These are phyloP conservation scores for Rhodotorula graminis DNA, from an alignment of 768 basidiomycete species.

Conservation along the genomic window DNA sequence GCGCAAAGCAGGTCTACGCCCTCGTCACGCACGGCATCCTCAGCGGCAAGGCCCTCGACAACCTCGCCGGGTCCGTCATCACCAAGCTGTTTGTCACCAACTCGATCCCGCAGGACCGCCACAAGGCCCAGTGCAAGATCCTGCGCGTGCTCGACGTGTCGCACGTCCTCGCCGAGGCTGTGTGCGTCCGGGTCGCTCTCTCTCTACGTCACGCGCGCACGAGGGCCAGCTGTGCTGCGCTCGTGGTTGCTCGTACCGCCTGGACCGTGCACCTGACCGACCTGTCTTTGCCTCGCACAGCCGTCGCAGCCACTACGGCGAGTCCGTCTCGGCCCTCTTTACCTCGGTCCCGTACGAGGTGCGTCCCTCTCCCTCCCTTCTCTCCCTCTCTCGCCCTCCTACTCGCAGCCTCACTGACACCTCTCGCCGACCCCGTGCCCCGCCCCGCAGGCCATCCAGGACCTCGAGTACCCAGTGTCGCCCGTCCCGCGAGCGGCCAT, in stretches of 20 bases:
- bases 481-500: background rate
- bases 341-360: constrained; percentile 26
- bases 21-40: constrained; percentile 92
- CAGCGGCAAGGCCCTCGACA: constrained; percentile 71
- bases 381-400: background rate
- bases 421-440: background rate
- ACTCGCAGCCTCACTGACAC: background rate
- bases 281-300: constrained; percentile 48
- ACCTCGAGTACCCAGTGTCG: background rate
- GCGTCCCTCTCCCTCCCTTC: too few relatives aligned
- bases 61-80: constrained; percentile 66
- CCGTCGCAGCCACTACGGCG: constrained; percentile 53
- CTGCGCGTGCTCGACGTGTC: constrained; percentile 94
- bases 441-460: background rate
- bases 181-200: background rate
- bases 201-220: too few relatives aligned
- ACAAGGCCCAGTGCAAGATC: constrained; percentile 56
- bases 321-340: constrained; percentile 38
- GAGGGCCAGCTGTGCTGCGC: too few relatives aligned
- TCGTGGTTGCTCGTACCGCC: too few relatives aligned
- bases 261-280: too few relatives aligned
- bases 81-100: constrained; percentile 97
- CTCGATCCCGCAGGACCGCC: constrained; percentile 72
- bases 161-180: constrained; percentile 77
- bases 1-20: constrained; percentile 78